phyloP scores from a whole-genome alignment of 2,329 filamentous ascomycete species.

The Myrmaecium sp. region DNA sequence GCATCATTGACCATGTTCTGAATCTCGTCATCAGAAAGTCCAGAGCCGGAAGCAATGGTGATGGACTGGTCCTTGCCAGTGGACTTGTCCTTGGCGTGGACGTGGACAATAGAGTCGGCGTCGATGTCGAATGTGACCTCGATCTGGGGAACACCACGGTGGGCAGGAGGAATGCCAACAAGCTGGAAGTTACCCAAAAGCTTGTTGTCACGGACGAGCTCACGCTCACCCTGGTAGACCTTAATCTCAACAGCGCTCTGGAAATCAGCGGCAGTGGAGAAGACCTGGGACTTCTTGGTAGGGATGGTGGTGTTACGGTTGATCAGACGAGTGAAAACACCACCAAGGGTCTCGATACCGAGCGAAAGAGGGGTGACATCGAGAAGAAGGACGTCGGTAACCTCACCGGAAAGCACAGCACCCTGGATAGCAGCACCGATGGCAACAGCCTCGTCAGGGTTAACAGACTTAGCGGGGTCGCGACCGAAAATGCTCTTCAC shows the following conservation, averaged over 20 bases:
- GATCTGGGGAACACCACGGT: constrained; percentile 89
- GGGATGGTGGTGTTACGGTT: constrained; percentile 99
- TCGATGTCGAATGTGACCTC: constrained; percentile 99
- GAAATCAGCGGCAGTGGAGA: constrained; percentile 95
- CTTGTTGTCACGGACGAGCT: constrained; percentile 98
- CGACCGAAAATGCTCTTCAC: constrained; percentile 95
- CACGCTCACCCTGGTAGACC: constrained; percentile 99
- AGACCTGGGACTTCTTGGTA: constrained; percentile 97
- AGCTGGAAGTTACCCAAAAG: constrained; percentile 98
- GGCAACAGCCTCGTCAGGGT: constrained; percentile 95
- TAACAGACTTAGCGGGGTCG: constrained; percentile 93
- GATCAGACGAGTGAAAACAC: constrained; percentile 95
- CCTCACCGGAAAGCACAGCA: constrained; percentile 89
- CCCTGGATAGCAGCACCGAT: constrained; percentile 96
- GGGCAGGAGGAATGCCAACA: constrained; percentile 86
- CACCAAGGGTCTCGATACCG: constrained; percentile 94
- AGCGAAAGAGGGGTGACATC: constrained; percentile 93
- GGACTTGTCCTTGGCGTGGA: constrained; percentile 97
- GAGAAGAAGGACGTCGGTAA: constrained; percentile 86
- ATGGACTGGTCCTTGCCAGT: constrained; percentile 99
- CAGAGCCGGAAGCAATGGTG: constrained; percentile 93
- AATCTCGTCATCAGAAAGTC: constrained; percentile 88
- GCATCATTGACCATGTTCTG: constrained; percentile 96
- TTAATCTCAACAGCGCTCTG: constrained; percentile 99
- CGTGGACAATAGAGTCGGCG: constrained; percentile 93